These are phyloP conservation scores for Cyberlindnera misumaiensis DNA, from an alignment of 805 yeast genomes.

Conservation along the genomic window DNA sequence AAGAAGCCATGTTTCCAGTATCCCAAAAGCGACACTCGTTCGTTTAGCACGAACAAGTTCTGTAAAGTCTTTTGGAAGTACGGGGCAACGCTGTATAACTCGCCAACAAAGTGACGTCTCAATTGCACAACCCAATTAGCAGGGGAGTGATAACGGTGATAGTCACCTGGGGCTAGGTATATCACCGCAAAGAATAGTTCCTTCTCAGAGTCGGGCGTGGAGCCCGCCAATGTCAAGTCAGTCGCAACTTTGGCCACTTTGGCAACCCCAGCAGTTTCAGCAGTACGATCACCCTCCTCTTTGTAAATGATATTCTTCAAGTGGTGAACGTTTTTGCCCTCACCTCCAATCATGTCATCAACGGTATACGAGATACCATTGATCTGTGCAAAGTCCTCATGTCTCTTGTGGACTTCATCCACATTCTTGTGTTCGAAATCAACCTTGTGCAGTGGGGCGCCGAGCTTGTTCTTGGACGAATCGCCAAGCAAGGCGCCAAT, in stretches of 20 bases:
- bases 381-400: slow-evolving; percentile 69
- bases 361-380: slow-evolving; percentile 68
- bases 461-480: slow-evolving; percentile 32
- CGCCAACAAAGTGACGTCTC: slow-evolving; percentile 94
- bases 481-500: slow-evolving; percentile 82
- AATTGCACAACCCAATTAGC: slow-evolving; percentile 91
- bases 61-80: slow-evolving; percentile 84
- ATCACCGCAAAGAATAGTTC: slow-evolving; percentile 83
- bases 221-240: slow-evolving; percentile 15
- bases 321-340: slow-evolving; percentile 35
- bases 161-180: slow-evolving; percentile 96
- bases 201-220: slow-evolving; percentile 33
- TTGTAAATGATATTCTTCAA: slow-evolving; percentile 42
- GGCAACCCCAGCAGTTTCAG: slow-evolving; percentile 24
- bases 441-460: slow-evolving; percentile 48
- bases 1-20: slow-evolving; percentile 96
- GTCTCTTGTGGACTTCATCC: slow-evolving; percentile 38
- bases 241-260: slow-evolving; percentile 35
- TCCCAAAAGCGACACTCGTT: slow-evolving; percentile 91
- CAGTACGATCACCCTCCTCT: slow-evolving; percentile 64
- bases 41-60: slow-evolving; percentile 85
- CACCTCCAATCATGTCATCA: slow-evolving; percentile 62
- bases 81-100: slow-evolving; percentile 92
- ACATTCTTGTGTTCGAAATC: slow-evolving; percentile 38
- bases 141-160: slow-evolving; percentile 96